A percentile compares a stretch with the other conserved stretches of the same genome.
Conservation (phyloP, 805 yeast genomes). For the Kodamaea fukazawae region DNA sequence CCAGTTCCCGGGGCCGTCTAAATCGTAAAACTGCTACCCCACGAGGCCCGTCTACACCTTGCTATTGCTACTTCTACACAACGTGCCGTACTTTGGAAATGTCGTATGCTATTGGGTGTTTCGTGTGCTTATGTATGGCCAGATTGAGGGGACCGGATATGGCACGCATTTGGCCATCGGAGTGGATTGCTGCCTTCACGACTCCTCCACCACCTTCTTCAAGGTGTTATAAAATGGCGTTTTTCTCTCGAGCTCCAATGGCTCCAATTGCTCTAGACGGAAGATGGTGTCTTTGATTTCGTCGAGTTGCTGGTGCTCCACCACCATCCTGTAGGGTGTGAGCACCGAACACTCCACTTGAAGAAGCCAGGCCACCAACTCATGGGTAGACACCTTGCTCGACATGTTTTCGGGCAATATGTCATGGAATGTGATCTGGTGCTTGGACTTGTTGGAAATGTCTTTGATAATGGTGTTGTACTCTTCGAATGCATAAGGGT, state of each 20-base stretch:
- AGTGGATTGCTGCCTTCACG: too few relatives aligned
- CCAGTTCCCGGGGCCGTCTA: too few relatives aligned
- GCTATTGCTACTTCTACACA: too few relatives aligned
- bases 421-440: background rate
- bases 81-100: too few relatives aligned
- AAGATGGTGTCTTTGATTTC: background rate
- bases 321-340: conserved; percentile 11
- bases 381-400: background rate
- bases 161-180: too few relatives aligned
- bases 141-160: too few relatives aligned
- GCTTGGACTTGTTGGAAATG: background rate
- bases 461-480: conserved; percentile 4
- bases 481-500: conserved; percentile 11
- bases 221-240: background rate
- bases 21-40: too few relatives aligned
- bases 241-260: background rate
- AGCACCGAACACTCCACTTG: conserved; percentile 10
- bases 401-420: background rate
- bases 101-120: too few relatives aligned
- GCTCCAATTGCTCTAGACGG: background rate
- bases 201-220: too few relatives aligned
- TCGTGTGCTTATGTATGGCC: too few relatives aligned
- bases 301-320: background rate
- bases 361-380: conserved; percentile 16
- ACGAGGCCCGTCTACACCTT: too few relatives aligned